Conservation (phyloP, 225 moss, liverwort and hornwort species). For the Polytrichum commune region DNA sequence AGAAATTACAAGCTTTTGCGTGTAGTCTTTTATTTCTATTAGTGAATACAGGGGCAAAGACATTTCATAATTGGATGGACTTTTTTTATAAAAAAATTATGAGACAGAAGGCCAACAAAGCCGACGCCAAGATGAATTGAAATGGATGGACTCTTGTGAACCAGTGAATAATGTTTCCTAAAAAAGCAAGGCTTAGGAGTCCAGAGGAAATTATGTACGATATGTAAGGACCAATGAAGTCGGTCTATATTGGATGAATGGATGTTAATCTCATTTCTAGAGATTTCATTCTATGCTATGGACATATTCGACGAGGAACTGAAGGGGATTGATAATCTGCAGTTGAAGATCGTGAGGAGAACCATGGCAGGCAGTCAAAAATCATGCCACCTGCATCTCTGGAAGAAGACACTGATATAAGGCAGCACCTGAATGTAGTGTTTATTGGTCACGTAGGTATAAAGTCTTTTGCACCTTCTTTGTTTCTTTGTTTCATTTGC, state of each 20-base stretch:
- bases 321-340: background rate
- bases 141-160: background rate
- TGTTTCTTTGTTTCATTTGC: background rate
- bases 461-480: background rate
- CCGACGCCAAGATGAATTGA: too few species aligned
- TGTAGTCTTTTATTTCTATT: background rate
- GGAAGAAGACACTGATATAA: constrained; percentile 28
- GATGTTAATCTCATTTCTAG: too few species aligned
- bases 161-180: background rate
- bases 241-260: too few species aligned
- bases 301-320: background rate
- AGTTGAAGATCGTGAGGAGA: constrained; percentile 8
- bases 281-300: too few species aligned
- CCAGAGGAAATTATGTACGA: too few species aligned
- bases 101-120: too few species aligned
- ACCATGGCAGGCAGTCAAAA: constrained; percentile 14
- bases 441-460: constrained; percentile 49
- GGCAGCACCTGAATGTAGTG: constrained; percentile 58
- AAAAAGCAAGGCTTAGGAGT: too few species aligned
- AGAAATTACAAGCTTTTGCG: background rate
- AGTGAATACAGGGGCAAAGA: background rate
- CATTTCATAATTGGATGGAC: background rate
- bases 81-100: too few species aligned
- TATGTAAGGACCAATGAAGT: too few species aligned
- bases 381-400: constrained; percentile 6